Conservation (phyloP, 352 stramenopile species). For the Phytopythium oedochilum region DNA sequence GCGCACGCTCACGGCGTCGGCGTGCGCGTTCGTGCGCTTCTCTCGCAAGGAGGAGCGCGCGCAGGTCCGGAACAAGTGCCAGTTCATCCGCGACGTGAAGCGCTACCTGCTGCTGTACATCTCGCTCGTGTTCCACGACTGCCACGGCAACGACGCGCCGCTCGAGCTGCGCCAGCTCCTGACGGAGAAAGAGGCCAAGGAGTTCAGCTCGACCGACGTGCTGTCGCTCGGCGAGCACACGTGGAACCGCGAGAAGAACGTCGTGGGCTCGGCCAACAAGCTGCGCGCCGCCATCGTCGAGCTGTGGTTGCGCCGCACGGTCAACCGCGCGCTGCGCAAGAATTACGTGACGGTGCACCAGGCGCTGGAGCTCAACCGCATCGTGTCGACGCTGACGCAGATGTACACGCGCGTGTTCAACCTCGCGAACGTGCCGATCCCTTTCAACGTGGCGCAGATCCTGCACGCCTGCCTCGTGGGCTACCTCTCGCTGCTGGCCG, state of each 20-base stretch:
- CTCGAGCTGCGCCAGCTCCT: slow-evolving; percentile 38
- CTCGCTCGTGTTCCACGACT: slow-evolving; percentile 56
- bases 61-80: slow-evolving; percentile 37
- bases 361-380: slow-evolving; percentile 41
- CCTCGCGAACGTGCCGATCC: slow-evolving; percentile 37
- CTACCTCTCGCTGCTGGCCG: slow-evolving; percentile 36
- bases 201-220: slow-evolving; percentile 34
- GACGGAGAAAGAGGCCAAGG: slow-evolving; percentile 32
- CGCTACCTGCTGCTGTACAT: slow-evolving; percentile 54
- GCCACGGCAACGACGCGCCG: slow-evolving; percentile 29
- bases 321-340: slow-evolving; percentile 34
- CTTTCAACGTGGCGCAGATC: slow-evolving; percentile 41
- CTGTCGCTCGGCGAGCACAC: slow-evolving; percentile 33
- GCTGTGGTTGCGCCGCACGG: slow-evolving; percentile 44
- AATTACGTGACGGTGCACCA: slow-evolving; percentile 37
- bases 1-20: slow-evolving; percentile 28
- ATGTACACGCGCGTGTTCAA: slow-evolving; percentile 54
- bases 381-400: slow-evolving; percentile 36
- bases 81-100: slow-evolving; percentile 55
- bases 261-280: slow-evolving; percentile 45
- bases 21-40: slow-evolving; percentile 45
- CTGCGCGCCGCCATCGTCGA: slow-evolving; percentile 47
- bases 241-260: slow-evolving; percentile 38
- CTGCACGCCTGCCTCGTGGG: slow-evolving; percentile 33
- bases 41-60: slow-evolving; percentile 29